Percentiles rank a stretch among this genome's conserved stretches.
Conservation (phyloP, 208 protist species). For the Blechomonas ayalai region DNA sequence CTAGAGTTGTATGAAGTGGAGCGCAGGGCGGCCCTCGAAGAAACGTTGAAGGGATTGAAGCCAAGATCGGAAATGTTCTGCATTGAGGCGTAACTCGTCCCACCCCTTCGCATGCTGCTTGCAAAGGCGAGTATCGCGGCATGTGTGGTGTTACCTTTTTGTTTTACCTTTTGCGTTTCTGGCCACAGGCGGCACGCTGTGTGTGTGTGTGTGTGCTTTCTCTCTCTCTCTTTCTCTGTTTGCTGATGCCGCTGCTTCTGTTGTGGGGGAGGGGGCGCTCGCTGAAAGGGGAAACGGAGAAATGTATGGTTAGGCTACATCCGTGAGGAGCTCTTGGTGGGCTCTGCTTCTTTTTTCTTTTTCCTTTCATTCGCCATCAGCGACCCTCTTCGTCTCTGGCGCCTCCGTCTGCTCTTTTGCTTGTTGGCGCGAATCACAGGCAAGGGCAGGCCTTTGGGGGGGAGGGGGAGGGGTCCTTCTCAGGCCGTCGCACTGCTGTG, state of each 20-base stretch:
- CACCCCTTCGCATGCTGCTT: neutral
- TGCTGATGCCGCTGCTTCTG: neutral
- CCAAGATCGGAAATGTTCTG: neutral
- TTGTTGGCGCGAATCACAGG: no score
- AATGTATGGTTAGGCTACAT: no score
- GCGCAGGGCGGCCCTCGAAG: neutral
- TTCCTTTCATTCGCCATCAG: neutral
- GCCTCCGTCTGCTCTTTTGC: no score
- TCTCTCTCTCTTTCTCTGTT: constrained; percentile 5
- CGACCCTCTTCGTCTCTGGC: no score
- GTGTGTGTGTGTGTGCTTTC: constrained; percentile 1
- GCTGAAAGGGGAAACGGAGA: no score
- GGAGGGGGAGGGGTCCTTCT: no score
- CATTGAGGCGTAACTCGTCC: constrained; percentile 1
- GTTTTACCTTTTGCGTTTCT: neutral
- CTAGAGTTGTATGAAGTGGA: neutral
- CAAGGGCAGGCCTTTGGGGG: no score
- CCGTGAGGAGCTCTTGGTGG: no score
- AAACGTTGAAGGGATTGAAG: neutral
- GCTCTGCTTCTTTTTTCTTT: neutral
- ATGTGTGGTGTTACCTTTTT: neutral
- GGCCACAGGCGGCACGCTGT: neutral
- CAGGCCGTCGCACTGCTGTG: no score
- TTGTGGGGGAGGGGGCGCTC: neutral
- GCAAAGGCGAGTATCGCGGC: neutral